A percentile compares a stretch with the other conserved stretches of the same genome.
Evolutionary conservation across 2,329 filamentous ascomycete genomes (phyloP).

Genomic region (Colletotrichum horii): DNA sequence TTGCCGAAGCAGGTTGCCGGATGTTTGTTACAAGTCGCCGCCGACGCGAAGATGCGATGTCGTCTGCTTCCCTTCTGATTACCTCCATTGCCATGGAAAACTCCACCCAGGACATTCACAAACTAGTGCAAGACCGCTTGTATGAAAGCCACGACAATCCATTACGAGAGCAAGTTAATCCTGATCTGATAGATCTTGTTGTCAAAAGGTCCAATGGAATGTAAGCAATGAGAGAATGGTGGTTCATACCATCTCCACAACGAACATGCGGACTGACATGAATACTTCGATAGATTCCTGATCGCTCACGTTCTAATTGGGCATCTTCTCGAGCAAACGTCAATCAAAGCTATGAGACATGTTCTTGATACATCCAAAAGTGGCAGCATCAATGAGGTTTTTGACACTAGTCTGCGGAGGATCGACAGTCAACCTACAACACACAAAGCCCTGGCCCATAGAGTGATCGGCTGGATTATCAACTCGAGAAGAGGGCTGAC

Average conservation of each 20-base stretch:
- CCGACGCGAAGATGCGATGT: accelerated
- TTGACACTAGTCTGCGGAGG: background rate
- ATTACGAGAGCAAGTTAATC: background rate
- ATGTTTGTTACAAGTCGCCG: background rate
- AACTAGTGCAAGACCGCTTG: background rate
- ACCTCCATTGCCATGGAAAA: background rate
- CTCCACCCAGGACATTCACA: background rate
- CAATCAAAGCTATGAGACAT: background rate
- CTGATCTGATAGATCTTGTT: background rate
- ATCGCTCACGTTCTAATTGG: accelerated
- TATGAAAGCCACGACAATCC: background rate
- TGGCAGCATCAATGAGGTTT: background rate
- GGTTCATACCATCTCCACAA: too few relatives aligned
- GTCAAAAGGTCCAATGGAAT: background rate
- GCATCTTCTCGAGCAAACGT: background rate
- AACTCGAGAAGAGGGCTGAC: background rate
- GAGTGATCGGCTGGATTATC: background rate
- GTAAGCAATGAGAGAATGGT: too few relatives aligned
- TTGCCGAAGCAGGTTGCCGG: background rate
- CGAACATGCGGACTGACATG: background rate
- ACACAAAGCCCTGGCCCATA: accelerated
- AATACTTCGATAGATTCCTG: accelerated
- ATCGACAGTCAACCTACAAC: background rate
- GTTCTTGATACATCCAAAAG: background rate
- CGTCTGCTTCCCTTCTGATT: accelerated